Evolutionary conservation across 2,329 filamentous ascomycete species (phyloP).

Genomic region (Beauveria australis): DNA sequence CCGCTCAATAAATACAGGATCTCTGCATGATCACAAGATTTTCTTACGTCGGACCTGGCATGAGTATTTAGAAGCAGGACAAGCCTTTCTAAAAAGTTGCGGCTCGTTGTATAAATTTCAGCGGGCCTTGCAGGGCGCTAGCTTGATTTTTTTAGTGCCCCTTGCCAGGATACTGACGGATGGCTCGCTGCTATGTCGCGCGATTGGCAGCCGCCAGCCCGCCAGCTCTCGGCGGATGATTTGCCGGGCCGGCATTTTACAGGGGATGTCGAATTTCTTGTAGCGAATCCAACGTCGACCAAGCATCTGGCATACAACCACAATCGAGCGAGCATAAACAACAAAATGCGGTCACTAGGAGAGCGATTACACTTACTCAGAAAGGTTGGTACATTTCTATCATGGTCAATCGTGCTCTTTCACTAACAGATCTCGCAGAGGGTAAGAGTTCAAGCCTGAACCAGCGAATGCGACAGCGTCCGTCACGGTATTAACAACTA

Average conservation of each 20-base stretch:
- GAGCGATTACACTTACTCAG: constrained; percentile 69
- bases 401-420: constrained; percentile 26
- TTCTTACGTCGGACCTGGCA: not conserved
- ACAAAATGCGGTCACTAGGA: constrained; percentile 39
- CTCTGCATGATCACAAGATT: not conserved
- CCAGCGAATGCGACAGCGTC: constrained; percentile 13
- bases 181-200: not conserved
- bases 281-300: not conserved
- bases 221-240: constrained; percentile 15
- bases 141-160: not conserved
- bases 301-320: not conserved
- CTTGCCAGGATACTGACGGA: not conserved
- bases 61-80: too few species aligned
- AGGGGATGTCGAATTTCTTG: constrained; percentile 4
- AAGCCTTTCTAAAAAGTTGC: not conserved
- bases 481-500: constrained; percentile 18
- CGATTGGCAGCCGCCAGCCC: not conserved
- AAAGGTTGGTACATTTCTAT: constrained; percentile 37
- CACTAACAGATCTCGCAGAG: constrained; percentile 1
- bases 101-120: constrained; percentile 3
- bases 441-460: constrained; percentile 12
- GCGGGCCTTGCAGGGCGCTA: constrained; percentile 2
- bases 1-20: not conserved
- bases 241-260: constrained; percentile 21
- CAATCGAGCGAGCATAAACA: not conserved